Conservation (phyloP, 495 filamentous ascomycete genomes). For the Aspergillus bertholletiae region DNA sequence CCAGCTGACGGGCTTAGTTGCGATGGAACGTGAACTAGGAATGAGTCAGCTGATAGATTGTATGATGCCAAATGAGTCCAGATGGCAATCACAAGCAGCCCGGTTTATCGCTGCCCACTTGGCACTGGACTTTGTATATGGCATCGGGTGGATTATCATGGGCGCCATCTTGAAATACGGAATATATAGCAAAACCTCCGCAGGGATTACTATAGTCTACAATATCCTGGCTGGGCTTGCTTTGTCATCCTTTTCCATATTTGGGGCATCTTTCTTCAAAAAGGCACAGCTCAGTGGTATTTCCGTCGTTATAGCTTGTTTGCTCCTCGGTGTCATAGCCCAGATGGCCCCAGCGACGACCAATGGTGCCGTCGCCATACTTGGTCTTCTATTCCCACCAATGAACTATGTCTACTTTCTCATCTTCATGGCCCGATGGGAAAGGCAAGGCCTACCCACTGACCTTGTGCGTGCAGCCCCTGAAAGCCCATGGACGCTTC, state of each 20-base stretch:
- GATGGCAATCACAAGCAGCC: conserved; percentile 66
- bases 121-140: conserved; percentile 65
- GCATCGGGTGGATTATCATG: conserved; percentile 66
- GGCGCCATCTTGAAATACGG: conserved; percentile 56
- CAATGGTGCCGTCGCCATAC: conserved; percentile 55
- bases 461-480: conserved; percentile 57
- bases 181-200: conserved; percentile 59
- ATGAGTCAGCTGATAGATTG: conserved; percentile 78
- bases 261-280: conserved; percentile 71
- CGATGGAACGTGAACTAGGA: conserved; percentile 71
- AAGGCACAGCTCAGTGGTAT: conserved; percentile 77
- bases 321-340: conserved; percentile 65
- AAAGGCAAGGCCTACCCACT: conserved; percentile 49
- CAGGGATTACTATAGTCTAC: conserved; percentile 58
- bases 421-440: conserved; percentile 63
- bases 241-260: conserved; percentile 63
- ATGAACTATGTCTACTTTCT: conserved; percentile 76
- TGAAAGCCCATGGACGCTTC: conserved; percentile 55
- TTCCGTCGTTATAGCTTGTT: conserved; percentile 56
- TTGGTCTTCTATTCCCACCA: conserved; percentile 70
- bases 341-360: conserved; percentile 56
- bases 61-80: conserved; percentile 66
- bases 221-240: conserved; percentile 62
- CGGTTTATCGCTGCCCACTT: conserved; percentile 65
- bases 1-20: conserved; percentile 73